Evolutionary conservation across 192 early-diverging fungal species (phyloP).

Genomic region (Diversispora epigaea): DNA sequence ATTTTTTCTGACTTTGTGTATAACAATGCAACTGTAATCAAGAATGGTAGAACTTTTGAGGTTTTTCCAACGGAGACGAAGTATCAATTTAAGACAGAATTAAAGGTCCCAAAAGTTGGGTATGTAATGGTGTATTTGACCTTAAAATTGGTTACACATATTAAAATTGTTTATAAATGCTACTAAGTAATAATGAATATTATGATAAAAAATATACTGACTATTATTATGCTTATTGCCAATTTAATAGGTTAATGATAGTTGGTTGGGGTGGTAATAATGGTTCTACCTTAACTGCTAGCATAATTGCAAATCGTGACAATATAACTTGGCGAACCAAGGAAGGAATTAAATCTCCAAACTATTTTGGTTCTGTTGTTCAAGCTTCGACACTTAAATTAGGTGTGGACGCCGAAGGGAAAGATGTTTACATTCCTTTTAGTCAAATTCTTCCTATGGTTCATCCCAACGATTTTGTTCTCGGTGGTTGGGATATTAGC

Average conservation of each 20-base stretch:
- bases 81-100: conserved; percentile 73
- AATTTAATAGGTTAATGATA: conserved; percentile 81
- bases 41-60: background rate
- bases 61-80: too few species aligned
- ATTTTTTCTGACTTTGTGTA: too few species aligned
- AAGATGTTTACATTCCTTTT: conserved; percentile 94
- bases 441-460: conserved; percentile 93
- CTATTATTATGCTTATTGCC: background rate
- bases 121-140: conserved; percentile 40
- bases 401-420: conserved; percentile 77
- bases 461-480: conserved; percentile 93
- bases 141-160: background rate
- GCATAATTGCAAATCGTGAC: conserved; percentile 91
- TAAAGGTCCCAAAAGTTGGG: conserved; percentile 80
- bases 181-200: background rate
- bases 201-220: background rate
- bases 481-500: conserved; percentile 99
- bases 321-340: conserved; percentile 91
- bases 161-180: conserved; percentile 15
- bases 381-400: conserved; percentile 96
- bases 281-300: conserved; percentile 94
- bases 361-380: conserved; percentile 97
- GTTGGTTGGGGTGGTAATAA: conserved; percentile 99
- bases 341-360: conserved; percentile 85
- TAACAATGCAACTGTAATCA: too few species aligned